Evolutionary conservation across 306 rosid species (phyloP).

Genomic region (Chamaecrista fasciculata): DNA sequence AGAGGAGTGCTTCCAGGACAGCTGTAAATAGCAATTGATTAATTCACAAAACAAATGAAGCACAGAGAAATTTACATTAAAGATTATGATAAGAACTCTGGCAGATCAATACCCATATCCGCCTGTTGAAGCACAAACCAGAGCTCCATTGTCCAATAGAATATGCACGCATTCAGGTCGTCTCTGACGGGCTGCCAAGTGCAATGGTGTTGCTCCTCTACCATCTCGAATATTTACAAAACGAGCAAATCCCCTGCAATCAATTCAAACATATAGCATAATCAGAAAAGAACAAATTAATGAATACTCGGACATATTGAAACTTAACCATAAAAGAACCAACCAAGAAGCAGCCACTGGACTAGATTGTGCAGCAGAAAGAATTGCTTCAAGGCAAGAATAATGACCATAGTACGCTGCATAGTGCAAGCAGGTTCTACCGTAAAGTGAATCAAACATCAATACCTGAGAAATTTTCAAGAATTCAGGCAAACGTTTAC

Average conservation of each 20-base stretch:
- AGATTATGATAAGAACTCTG: background rate
- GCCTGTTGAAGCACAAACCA: constrained; percentile 83
- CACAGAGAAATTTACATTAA: constrained; percentile 1
- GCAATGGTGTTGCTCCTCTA: constrained; percentile 91
- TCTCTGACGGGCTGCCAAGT: constrained; percentile 84
- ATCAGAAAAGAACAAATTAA: constrained; percentile 17
- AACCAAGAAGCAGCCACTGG: constrained; percentile 92
- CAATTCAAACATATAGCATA: background rate
- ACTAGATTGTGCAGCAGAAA: constrained; percentile 81
- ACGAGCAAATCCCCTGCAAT: constrained; percentile 83
- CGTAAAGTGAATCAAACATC: constrained; percentile 79
- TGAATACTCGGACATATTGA: background rate
- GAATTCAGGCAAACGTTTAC: constrained; percentile 12
- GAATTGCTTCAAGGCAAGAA: constrained; percentile 76
- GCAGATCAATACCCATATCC: constrained; percentile 65
- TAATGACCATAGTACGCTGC: constrained; percentile 90
- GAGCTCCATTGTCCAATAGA: constrained; percentile 83
- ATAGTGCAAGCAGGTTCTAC: constrained; percentile 94
- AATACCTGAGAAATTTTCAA: constrained; percentile 54
- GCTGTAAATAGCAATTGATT: constrained; percentile 49
- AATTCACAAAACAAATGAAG: constrained; percentile 25
- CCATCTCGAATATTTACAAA: constrained; percentile 95
- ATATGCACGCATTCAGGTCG: constrained; percentile 77
- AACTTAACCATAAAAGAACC: constrained; percentile 22
- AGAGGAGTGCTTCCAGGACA: constrained; percentile 92